These are phyloP conservation scores for Diphasiastrum complanatum DNA, from an alignment of 83 land plant genomes.

Conservation along the genomic window DNA sequence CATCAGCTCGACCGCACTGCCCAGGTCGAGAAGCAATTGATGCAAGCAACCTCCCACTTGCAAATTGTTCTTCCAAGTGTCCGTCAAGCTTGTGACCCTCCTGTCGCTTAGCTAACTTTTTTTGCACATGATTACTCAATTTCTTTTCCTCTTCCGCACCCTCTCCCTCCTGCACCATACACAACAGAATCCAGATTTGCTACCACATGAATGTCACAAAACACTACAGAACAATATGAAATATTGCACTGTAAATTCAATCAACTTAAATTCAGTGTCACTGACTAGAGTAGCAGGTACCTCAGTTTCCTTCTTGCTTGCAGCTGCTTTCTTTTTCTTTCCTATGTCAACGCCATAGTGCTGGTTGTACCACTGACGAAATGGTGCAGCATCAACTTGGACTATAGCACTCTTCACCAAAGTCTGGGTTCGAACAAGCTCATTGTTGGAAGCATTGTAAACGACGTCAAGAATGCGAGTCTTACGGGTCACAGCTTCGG, in stretches of 20 bases:
- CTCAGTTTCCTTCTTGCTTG: neutral
- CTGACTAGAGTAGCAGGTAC: neutral
- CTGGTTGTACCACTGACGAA: constrained; percentile 33
- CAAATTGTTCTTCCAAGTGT: constrained; percentile 57
- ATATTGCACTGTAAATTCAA: neutral
- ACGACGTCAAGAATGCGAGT: constrained; percentile 59
- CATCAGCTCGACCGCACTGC: constrained; percentile 48
- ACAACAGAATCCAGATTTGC: neutral
- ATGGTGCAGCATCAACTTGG: constrained; percentile 64
- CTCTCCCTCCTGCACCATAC: constrained; percentile 30
- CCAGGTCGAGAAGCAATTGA: constrained; percentile 49
- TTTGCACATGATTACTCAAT: constrained; percentile 44
- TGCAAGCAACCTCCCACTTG: constrained; percentile 35
- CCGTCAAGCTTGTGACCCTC: constrained; percentile 53
- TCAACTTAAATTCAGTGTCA: constrained; percentile 17
- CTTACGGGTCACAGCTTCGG: constrained; percentile 59
- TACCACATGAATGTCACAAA: neutral
- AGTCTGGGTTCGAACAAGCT: constrained; percentile 43
- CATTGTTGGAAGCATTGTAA: constrained; percentile 55
- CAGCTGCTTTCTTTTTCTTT: constrained; percentile 17
- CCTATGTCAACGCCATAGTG: constrained; percentile 50
- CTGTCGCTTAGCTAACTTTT: constrained; percentile 51
- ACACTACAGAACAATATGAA: neutral
- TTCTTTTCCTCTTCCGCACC: constrained; percentile 45
- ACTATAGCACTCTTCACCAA: constrained; percentile 55